Conservation (phyloP, 2,329 filamentous ascomycete genomes). For the Fusarium chlamydosporum region DNA sequence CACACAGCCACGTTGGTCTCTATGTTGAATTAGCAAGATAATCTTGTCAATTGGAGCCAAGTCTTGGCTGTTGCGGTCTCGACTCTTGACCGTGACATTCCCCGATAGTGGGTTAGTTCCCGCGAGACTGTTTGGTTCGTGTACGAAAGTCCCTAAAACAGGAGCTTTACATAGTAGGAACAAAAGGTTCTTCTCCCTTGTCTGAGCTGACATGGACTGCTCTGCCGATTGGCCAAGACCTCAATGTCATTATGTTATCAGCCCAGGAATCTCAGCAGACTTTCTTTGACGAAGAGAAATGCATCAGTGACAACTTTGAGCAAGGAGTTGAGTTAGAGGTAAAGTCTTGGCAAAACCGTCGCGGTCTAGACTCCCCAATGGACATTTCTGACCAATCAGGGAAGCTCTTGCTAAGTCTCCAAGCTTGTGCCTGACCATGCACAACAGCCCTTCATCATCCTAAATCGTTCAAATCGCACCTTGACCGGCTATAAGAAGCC, state of each 20-base stretch:
- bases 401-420: slow-evolving; percentile 34
- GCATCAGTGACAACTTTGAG: slow-evolving; percentile 40
- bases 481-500: slow-evolving; percentile 52
- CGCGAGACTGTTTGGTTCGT: slow-evolving; percentile 16
- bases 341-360: slow-evolving; percentile 38
- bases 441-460: slow-evolving; percentile 34
- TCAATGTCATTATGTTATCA: slow-evolving; percentile 19
- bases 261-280: slow-evolving; percentile 25
- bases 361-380: slow-evolving; percentile 34
- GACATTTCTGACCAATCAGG: slow-evolving; percentile 24
- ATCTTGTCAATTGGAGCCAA: slow-evolving; percentile 47
- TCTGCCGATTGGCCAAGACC: slow-evolving; percentile 27
- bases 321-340: slow-evolving; percentile 12
- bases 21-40: slow-evolving; percentile 15
- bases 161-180: not conserved
- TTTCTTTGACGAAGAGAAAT: slow-evolving; percentile 31
- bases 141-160: slow-evolving; percentile 1
- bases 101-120: slow-evolving; percentile 34
- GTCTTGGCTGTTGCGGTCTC: slow-evolving; percentile 50
- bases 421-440: slow-evolving; percentile 32
- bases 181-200: not conserved
- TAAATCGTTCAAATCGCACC: slow-evolving; percentile 44
- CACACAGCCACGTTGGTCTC: slow-evolving; percentile 38
- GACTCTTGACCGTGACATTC: slow-evolving; percentile 38
- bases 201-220: slow-evolving; percentile 11